Conservation (phyloP, 2,329 filamentous ascomycete genomes). For the Pseudopithomyces maydicus region DNA sequence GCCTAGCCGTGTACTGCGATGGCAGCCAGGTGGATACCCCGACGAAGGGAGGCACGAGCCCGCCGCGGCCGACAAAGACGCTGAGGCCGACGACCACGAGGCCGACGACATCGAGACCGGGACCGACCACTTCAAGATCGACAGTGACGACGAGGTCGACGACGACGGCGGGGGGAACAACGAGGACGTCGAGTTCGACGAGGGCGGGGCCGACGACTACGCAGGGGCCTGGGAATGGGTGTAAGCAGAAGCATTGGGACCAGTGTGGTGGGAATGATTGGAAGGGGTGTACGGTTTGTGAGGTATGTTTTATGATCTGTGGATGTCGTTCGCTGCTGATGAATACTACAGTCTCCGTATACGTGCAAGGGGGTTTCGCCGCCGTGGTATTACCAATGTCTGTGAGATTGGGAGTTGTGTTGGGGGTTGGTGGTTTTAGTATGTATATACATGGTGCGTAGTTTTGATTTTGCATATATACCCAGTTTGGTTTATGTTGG, state of each 20-base stretch:
- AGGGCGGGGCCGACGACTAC: slow-evolving; percentile 30
- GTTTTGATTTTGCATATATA: too few relatives aligned
- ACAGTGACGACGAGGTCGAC: not conserved
- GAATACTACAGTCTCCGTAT: slow-evolving; percentile 25
- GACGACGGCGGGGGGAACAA: not conserved
- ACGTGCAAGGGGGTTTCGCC: slow-evolving; percentile 33
- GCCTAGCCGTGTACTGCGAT: slow-evolving; percentile 63
- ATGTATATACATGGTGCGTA: not conserved
- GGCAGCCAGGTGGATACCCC: slow-evolving; percentile 35
- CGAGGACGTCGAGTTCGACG: slow-evolving; percentile 3
- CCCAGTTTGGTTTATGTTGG: too few relatives aligned
- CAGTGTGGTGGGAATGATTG: slow-evolving; percentile 36
- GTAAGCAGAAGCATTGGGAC: slow-evolving; percentile 36
- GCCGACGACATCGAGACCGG: slow-evolving; percentile 8
- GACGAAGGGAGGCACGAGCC: slow-evolving; percentile 27
- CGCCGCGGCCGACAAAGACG: slow-evolving; percentile 15
- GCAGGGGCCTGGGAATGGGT: slow-evolving; percentile 25
- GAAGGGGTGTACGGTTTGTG: slow-evolving; percentile 36
- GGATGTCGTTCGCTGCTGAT: slow-evolving; percentile 1
- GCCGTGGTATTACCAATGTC: slow-evolving; percentile 36
- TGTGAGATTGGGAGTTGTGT: slow-evolving; percentile 14
- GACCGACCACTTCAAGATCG: slow-evolving; percentile 1
- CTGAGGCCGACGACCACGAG: slow-evolving; percentile 1
- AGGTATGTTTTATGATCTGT: slow-evolving; percentile 20
- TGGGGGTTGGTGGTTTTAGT: not conserved